Conservation (phyloP, 352 stramenopile genomes). For the Blastocystis sp. region DNA sequence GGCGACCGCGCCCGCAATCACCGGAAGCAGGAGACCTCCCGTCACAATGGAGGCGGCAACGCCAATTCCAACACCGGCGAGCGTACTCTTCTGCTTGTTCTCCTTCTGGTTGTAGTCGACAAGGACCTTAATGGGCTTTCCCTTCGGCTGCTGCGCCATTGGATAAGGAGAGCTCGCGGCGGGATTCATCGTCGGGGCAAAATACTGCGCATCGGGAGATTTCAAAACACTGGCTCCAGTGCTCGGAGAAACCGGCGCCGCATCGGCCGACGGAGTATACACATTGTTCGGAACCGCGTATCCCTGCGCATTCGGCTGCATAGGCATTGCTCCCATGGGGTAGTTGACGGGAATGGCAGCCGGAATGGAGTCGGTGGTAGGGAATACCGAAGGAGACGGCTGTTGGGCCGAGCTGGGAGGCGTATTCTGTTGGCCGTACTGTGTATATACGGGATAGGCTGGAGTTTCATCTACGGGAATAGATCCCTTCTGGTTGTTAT, state of each 20-base stretch:
- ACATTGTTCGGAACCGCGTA: neutral
- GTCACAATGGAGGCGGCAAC: neutral
- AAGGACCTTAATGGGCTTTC: neutral
- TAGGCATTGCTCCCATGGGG: too few species aligned
- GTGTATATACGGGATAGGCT: neutral
- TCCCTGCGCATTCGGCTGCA: too few species aligned
- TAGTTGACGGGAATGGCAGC: too few species aligned
- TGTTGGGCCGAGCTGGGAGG: neutral
- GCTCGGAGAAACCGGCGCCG: neutral
- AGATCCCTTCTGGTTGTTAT: too few species aligned
- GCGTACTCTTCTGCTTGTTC: neutral
- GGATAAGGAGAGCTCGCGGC: neutral
- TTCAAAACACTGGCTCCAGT: neutral
- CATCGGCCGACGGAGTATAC: neutral
- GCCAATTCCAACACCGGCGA: neutral
- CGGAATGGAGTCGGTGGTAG: too few species aligned
- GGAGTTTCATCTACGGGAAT: neutral
- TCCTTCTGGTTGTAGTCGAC: neutral
- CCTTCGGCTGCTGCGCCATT: neutral
- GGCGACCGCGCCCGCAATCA: neutral
- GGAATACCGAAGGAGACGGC: neutral
- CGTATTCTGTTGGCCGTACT: neutral
- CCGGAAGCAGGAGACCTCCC: neutral
- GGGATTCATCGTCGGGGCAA: neutral
- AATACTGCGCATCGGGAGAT: neutral